Base-by-base conservation (phyloP, 805 yeast genomes). In the Candida anglica region DNA sequence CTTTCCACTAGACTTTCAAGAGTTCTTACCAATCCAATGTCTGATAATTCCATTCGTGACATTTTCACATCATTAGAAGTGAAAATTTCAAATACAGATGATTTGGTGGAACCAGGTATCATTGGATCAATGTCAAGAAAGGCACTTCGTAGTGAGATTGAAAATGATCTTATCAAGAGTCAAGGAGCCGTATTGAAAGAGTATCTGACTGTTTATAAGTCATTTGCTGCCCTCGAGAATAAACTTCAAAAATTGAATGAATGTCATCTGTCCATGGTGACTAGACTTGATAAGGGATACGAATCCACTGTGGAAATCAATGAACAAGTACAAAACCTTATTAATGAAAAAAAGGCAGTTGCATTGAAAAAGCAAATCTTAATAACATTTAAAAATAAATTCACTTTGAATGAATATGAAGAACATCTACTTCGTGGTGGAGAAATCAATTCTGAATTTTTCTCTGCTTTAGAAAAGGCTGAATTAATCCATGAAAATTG, bases 361-460 rank as follows among this genome's bases (percentile, higher is more conserved):
- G 50, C 47, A 50, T 42, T 81, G 31, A 77, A 81, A 46, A 79
- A 74, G 47, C 54, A 65, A 23, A 47, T 85, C 1, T 54, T 85
- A 26, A 46, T 56, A 0, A 67, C 71, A 19, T 75, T 83, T 44
- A 77, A 79, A 41, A 66, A 70, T 3, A 73, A 74, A 37, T 86
- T 84, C 50, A 75, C 89, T 0, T 55, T 91, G 28, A 73, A 72
- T 28, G 89, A 81, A 40, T 73, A 76, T 37, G 97, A 91, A 44
- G 80, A 77, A 28, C 82, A 75, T 46, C 56, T 73, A 5, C 60
- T 89, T 25, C 51, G 56, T 15, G 66, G 69, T 19, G 68, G 66
- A 11, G 73, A 64, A 9, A 62, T 73, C 19, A 62, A 64, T 41
- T 62, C 67, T 2, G 78, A 72, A 33, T 87, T 82, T 50, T 85